Base-by-base conservation (phyloP, 2,329 filamentous ascomycete genomes). In the Talaromyces albobiverticillius region DNA sequence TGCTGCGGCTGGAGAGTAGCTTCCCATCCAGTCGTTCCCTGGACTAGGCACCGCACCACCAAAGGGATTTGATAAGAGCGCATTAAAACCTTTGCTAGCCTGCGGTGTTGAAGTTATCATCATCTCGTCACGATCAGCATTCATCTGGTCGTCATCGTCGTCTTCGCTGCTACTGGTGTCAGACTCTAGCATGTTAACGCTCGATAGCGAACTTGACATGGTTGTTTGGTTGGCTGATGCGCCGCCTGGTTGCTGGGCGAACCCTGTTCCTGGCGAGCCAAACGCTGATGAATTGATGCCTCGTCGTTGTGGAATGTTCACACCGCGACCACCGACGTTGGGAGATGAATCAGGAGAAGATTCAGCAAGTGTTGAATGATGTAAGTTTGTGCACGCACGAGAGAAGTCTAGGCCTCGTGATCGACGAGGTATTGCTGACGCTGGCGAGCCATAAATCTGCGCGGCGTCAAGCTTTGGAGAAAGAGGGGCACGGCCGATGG, bases 321-420 rank as follows among this genome's bases (percentile, higher is more conserved):
- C 77, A 2, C 79, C 80, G 59, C 88, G 84, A 38, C 87, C 86
- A 50, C 86, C 85, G 52, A 94, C 86, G 11, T 87, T 92, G 0
- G 94, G 94, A 0, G 92, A 96, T 0, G 90, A 94, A 69, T 95
- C 91, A 3, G 92, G 91, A 4, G 89, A 94, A 1, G 89, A 88
- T 68, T 96, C 90, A 53, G 93, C 92, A 8, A 97, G 82, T 0
- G 89, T 97, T 14, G 93, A 96, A 71, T 97, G 94, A 73, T 97
- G 94, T 20, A 99, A 79, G 67, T 92, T 95, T 10, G 93, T 96
- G 58, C 90, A 94, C 10, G 92, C 92, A 61, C 93, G 83, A 38
- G 93, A 93, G 71, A 96, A 97, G 73, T 97, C 93, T 57, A 96
- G 79, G 41, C 93, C 93, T 53, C 93, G 84, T 26, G 92, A 96